Conservation (phyloP, 768 basidiomycete genomes). For the Naganishia vishniacii region DNA sequence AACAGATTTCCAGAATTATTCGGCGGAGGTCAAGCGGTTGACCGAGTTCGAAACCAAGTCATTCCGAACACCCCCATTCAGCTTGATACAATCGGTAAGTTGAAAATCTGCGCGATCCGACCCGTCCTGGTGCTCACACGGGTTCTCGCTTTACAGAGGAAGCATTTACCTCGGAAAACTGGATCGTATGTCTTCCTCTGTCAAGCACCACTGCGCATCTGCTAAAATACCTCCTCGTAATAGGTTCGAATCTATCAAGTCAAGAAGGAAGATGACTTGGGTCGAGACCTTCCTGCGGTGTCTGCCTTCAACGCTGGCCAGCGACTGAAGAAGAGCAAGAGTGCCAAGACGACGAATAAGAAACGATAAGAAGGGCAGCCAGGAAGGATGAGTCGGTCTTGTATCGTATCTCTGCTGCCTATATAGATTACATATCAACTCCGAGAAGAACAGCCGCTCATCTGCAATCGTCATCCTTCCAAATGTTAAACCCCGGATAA, state of each 20-base stretch:
- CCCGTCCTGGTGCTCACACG: background rate
- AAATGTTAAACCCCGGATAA: constrained; percentile 6
- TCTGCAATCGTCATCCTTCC: constrained; percentile 1
- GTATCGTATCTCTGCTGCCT: background rate
- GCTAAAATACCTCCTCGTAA: constrained; percentile 39
- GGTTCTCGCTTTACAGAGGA: constrained; percentile 60
- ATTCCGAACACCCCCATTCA: constrained; percentile 72
- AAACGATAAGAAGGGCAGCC: constrained; percentile 20
- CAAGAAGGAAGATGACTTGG: constrained; percentile 85
- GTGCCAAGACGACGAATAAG: constrained; percentile 24
- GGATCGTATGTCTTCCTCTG: constrained; percentile 63
- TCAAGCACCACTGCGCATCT: constrained; percentile 31
- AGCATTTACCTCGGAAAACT: constrained; percentile 98
- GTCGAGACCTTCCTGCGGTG: constrained; percentile 80
- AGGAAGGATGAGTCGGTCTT: background rate
- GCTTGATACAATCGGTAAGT: constrained; percentile 79
- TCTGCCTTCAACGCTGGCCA: constrained; percentile 80
- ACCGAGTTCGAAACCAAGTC: constrained; percentile 83
- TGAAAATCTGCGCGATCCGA: background rate
- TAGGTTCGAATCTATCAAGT: constrained; percentile 77
- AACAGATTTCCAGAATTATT: constrained; percentile 78
- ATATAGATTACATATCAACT: background rate
- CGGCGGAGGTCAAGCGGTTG: constrained; percentile 65
- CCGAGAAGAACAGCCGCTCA: background rate
- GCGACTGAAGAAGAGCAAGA: constrained; percentile 63